phyloP scores from a whole-genome alignment of 2,329 filamentous ascomycete species.

The Cylindrodendrum hubeiense region DNA sequence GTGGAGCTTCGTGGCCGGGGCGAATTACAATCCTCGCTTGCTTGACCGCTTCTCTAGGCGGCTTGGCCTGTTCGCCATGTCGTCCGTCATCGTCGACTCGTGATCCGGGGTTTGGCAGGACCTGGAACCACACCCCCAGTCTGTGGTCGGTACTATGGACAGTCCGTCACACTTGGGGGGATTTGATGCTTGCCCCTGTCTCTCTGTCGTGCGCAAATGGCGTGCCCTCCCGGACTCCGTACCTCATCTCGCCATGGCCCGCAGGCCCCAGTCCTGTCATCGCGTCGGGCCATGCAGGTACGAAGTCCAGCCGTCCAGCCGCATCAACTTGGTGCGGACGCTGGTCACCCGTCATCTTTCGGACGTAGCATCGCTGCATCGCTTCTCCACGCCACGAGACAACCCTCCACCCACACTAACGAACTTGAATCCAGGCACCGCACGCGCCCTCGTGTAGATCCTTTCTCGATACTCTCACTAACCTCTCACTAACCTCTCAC shows the following conservation, averaged over 20 bases:
- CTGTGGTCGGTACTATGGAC: background rate
- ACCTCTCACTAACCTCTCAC: background rate
- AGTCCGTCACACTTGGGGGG: background rate
- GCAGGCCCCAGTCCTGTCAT: conserved; percentile 35
- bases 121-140: background rate
- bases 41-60: conserved; percentile 14
- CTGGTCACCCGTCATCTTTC: background rate
- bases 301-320: conserved; percentile 12
- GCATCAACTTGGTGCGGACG: background rate
- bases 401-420: background rate
- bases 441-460: background rate
- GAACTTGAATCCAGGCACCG: background rate
- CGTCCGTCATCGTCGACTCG: background rate
- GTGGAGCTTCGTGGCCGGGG: conserved; percentile 6
- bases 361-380: background rate
- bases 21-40: conserved; percentile 6
- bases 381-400: background rate
- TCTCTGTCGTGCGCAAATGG: conserved; percentile 36
- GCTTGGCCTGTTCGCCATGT: conserved; percentile 1
- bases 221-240: conserved; percentile 34
- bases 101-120: background rate
- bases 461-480: background rate
- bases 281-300: conserved; percentile 41
- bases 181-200: conserved; percentile 18
- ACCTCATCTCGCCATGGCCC: conserved; percentile 36